Percentiles rank a stretch among this genome's conserved stretches.
Conservation (phyloP, 2,329 filamentous ascomycete genomes). For the Huntiella moniliformis region DNA sequence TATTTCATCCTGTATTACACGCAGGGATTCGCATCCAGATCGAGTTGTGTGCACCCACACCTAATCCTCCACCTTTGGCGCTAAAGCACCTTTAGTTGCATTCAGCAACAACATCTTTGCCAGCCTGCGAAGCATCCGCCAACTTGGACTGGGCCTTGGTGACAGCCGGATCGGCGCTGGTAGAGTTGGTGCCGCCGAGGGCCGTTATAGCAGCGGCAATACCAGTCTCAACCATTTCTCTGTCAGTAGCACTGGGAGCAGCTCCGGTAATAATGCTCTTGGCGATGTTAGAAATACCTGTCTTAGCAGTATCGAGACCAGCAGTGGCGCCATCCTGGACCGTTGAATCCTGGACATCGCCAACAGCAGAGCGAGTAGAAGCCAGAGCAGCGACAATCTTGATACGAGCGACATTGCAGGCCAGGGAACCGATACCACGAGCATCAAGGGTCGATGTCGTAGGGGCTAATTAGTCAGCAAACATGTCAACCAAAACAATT, state of each 20-base stretch:
- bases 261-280: slow-evolving; percentile 4
- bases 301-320: slow-evolving; percentile 4
- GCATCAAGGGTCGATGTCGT: too few species aligned
- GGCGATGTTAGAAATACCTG: slow-evolving; percentile 9
- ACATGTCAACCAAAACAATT: too few species aligned
- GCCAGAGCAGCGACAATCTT: slow-evolving; percentile 7
- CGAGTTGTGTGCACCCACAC: not conserved
- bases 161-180: slow-evolving; percentile 4
- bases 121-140: slow-evolving; percentile 1
- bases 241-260: not conserved
- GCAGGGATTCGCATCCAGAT: too few species aligned
- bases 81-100: not conserved
- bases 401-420: slow-evolving; percentile 11
- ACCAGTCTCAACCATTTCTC: slow-evolving; percentile 7
- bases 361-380: slow-evolving; percentile 4
- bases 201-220: slow-evolving; percentile 3
- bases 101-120: slow-evolving; percentile 5
- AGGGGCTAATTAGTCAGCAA: too few species aligned
- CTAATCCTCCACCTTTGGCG: not conserved
- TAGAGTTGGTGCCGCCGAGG: not conserved
- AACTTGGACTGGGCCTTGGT: not conserved
- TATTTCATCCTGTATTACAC: not conserved
- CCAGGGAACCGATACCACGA: not conserved
- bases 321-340: slow-evolving; percentile 5
- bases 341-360: slow-evolving; percentile 2